phyloP scores from a whole-genome alignment of 371 early-diverging fungal species.

The Fennellomyces sp. region DNA sequence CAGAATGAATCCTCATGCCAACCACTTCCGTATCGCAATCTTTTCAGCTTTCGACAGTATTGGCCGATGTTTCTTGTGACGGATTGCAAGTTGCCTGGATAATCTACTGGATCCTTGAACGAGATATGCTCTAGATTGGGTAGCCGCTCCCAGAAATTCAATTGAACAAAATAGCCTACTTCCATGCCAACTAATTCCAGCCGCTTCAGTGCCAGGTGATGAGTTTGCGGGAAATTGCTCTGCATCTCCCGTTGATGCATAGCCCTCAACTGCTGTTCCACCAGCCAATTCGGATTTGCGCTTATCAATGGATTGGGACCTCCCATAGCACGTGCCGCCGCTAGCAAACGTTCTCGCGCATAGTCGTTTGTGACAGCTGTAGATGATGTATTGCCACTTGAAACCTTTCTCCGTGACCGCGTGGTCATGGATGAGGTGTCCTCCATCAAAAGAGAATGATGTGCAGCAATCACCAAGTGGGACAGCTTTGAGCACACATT shows the following conservation, averaged over 20 bases:
- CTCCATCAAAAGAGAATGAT: too few species aligned
- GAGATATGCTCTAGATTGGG: neutral
- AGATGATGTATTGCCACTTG: too few species aligned
- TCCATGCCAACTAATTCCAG: neutral
- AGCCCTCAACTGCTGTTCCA: too few species aligned
- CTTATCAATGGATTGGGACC: too few species aligned
- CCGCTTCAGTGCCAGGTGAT: neutral
- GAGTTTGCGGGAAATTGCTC: neutral
- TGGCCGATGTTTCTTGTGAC: neutral
- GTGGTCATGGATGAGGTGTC: too few species aligned
- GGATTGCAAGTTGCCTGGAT: neutral
- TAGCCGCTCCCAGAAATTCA: neutral
- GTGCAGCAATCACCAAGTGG: too few species aligned
- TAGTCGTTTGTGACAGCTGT: too few species aligned
- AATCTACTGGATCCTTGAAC: neutral
- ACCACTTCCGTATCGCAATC: neutral
- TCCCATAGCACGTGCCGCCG: too few species aligned
- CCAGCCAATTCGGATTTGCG: too few species aligned
- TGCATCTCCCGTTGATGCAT: neutral
- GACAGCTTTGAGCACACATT: too few species aligned
- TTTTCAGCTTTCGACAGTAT: neutral
- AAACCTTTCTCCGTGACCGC: too few species aligned
- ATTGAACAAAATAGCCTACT: neutral
- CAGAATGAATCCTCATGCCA: neutral
- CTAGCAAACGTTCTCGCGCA: too few species aligned